These are phyloP conservation scores for Xylaria polymorpha DNA, from an alignment of 2,329 filamentous ascomycete genomes.

Conservation along the genomic window DNA sequence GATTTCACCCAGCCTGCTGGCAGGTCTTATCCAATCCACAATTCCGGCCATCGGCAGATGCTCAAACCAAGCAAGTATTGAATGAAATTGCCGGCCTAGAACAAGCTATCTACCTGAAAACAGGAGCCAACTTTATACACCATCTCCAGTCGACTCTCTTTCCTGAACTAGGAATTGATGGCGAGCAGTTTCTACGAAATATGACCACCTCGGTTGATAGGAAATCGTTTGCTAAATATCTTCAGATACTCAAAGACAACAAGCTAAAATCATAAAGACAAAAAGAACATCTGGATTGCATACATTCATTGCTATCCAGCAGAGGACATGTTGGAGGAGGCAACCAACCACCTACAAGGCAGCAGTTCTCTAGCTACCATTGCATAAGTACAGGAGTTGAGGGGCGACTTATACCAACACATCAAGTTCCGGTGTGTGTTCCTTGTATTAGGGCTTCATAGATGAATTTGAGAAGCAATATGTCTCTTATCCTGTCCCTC, in stretches of 20 bases:
- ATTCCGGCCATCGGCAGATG: slow-evolving; percentile 84
- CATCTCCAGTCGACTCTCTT: slow-evolving; percentile 74
- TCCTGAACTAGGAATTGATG: slow-evolving; percentile 71
- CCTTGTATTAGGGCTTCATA: slow-evolving; percentile 41
- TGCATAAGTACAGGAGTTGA: slow-evolving; percentile 49
- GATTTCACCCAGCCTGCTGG: slow-evolving; percentile 92
- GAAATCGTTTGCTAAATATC: slow-evolving; percentile 72
- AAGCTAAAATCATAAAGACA: slow-evolving; percentile 32
- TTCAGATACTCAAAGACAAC: slow-evolving; percentile 67
- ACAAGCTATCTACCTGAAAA: slow-evolving; percentile 90
- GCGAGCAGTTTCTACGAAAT: slow-evolving; percentile 67
- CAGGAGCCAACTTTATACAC: slow-evolving; percentile 81
- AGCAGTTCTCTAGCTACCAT: slow-evolving; percentile 37
- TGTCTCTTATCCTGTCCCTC: slow-evolving; percentile 19
- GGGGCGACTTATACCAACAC: slow-evolving; percentile 47
- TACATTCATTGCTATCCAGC: slow-evolving; percentile 7
- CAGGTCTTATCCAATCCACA: slow-evolving; percentile 80
- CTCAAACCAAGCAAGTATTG: slow-evolving; percentile 87
- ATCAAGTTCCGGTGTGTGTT: slow-evolving; percentile 41
- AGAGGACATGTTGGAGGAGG: slow-evolving; percentile 20
- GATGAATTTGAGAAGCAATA: slow-evolving; percentile 38
- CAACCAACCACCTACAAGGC: slow-evolving; percentile 25
- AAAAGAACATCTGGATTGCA: slow-evolving; percentile 1
- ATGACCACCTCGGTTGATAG: slow-evolving; percentile 70
- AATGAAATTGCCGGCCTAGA: slow-evolving; percentile 89